Base-by-base conservation (phyloP, 345 rosid species). In the Hevea brasiliensis region DNA sequence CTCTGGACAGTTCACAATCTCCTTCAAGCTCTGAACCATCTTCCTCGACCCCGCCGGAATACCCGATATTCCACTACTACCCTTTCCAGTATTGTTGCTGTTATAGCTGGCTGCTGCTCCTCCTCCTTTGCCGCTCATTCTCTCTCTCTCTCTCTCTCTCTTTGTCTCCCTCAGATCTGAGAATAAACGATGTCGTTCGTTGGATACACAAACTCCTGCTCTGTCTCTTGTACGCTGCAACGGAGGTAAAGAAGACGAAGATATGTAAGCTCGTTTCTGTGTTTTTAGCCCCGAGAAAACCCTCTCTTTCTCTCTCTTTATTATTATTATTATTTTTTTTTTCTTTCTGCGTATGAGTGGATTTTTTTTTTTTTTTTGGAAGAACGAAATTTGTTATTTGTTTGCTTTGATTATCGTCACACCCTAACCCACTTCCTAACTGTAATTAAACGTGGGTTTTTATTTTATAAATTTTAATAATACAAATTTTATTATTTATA, bases 1-100 rank as follows among this genome's bases (percentile, higher is more conserved):
- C 66, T 95, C 99, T 1, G 97, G 78, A 70, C 91, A 87, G 96
- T 85, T 93, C n/a, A 95, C 97, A 78, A 95, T 89, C 87, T 95
- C 98, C 83, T 88, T 95, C 87, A 95, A 83, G 85, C 93, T 91
- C 85, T 89, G 90, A 17, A 95, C 97, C 68, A 93, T 81, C 93
- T 89, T 90, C 81, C 90, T 87, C 21, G 93, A 85, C 58, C 84
- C 96, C 44, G 88, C 67, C 63, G 99, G 98, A 62, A 95, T 90
- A 63, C 81, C 77, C 1, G 90, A 75, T 61, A 91, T 80, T 76
- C 92, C 98, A 72, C 47, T 83, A 74, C 72, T 87, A 13, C 81
- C 86, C 76, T 85, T 89, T 50, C 85, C 89, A 2, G 29, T 61
- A 5, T 61, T 74, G 23, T 37, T 50, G 50, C 59, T 12, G 55